Evolutionary conservation across 1,284 basidiomycete genomes (phyloP).

Genomic region (Tilletia horrida): DNA sequence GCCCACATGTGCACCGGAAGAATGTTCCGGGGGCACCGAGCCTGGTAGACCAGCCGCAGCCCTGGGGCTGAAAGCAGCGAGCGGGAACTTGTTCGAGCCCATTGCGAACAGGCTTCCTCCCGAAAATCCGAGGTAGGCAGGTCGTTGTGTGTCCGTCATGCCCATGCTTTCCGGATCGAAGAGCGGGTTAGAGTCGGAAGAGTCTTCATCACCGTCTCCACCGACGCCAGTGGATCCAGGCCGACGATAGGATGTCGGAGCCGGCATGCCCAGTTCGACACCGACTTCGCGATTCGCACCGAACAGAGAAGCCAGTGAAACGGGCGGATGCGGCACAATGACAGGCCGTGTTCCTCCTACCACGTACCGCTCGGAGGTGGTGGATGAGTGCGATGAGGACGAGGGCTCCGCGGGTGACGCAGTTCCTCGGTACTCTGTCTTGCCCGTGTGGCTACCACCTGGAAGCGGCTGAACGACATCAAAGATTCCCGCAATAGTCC

Average conservation of each 20-base stretch:
- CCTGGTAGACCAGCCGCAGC: conserved; percentile 10
- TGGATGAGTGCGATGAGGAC: not conserved
- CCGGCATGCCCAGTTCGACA: not conserved
- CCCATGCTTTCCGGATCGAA: conserved; percentile 12
- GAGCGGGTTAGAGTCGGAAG: not conserved
- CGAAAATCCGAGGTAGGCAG: conserved; percentile 43
- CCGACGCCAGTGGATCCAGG: not conserved
- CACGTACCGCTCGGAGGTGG: not conserved
- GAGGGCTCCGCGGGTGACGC: not conserved
- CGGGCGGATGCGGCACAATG: conserved; percentile 37
- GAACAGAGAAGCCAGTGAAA: conserved; percentile 23
- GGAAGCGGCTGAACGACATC: conserved; percentile 39
- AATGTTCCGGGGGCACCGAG: not conserved
- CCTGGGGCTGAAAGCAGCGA: conserved; percentile 35
- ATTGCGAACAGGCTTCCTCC: conserved; percentile 47
- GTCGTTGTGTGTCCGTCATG: conserved; percentile 17
- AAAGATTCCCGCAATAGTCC: conserved; percentile 40
- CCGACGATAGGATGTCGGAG: not conserved
- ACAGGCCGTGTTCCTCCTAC: conserved; percentile 26
- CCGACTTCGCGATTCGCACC: not conserved
- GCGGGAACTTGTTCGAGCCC: conserved; percentile 38
- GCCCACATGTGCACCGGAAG: too few relatives aligned
- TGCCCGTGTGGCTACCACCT: too few relatives aligned
- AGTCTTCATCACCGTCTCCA: not conserved
- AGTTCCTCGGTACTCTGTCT: not conserved